A percentile compares a stretch with the other conserved stretches of the same genome.
phyloP scores from a whole-genome alignment of 2,329 filamentous ascomycete genomes.

The Cercospora citrullina region DNA sequence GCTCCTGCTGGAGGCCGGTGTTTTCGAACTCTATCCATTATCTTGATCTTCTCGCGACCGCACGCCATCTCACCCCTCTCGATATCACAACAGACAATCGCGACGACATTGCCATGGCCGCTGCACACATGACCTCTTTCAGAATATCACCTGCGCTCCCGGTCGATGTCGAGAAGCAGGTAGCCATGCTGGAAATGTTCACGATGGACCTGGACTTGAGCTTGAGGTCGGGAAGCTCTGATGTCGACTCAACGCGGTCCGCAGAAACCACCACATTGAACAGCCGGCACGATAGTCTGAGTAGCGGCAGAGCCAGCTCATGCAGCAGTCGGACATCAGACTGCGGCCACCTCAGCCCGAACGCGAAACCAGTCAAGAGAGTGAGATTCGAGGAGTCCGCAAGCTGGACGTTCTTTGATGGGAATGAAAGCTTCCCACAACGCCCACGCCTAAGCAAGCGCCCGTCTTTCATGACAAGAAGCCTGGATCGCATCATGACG shows the following conservation, averaged over 20 bases:
- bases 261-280: slow-evolving; percentile 20
- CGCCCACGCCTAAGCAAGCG: slow-evolving; percentile 14
- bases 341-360: slow-evolving; percentile 10
- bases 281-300: slow-evolving; percentile 20
- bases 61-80: not conserved
- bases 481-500: slow-evolving; percentile 21
- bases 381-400: slow-evolving; percentile 24
- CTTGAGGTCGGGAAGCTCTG: not conserved
- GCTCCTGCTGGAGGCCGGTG: slow-evolving; percentile 9
- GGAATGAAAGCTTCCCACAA: slow-evolving; percentile 12
- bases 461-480: slow-evolving; percentile 21
- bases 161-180: slow-evolving; percentile 8
- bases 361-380: slow-evolving; percentile 19
- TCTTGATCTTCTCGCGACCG: not conserved
- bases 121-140: slow-evolving; percentile 13
- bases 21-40: slow-evolving; percentile 11
- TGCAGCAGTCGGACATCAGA: slow-evolving; percentile 22
- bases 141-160: slow-evolving; percentile 5
- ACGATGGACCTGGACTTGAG: slow-evolving; percentile 11
- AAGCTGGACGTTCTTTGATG: slow-evolving; percentile 24
- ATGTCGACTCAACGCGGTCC: slow-evolving; percentile 14
- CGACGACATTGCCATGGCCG: slow-evolving; percentile 9
- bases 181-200: slow-evolving; percentile 17
- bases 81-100: not conserved
- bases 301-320: slow-evolving; percentile 20